Base-by-base conservation (phyloP, 495 filamentous ascomycete species). In the Amniculicola lignicola region DNA sequence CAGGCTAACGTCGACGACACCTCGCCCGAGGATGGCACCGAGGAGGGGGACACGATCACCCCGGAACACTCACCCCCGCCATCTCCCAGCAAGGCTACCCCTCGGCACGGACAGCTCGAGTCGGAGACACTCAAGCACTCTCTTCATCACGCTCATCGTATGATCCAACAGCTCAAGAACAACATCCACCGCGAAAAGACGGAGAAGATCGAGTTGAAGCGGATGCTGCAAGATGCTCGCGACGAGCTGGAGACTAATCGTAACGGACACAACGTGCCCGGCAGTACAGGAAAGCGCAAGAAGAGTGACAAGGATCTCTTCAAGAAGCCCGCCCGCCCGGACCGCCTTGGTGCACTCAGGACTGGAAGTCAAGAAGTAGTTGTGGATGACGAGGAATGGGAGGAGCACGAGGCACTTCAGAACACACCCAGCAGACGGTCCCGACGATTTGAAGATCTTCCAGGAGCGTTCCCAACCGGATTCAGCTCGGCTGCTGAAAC, bases 171-270 rank as follows among this genome's bases (percentile, higher is more conserved):
- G 54, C 78, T 97, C 28, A 90, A 95, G 73, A 87, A 83, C 69
- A 95, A 90, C 60, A 87, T 97, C 45, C 90, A 96, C 68, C 86
- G 93, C 22, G 93, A 98, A 72, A 98, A 95, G 79, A 94, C 92
- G 0, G 93, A 98, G 69, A 98, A 96, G 75, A 79, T 95, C 19
- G 93, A 98, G 68, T 78, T 96, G 40, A 92, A 88, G 70, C 87
- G 94, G 49, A 89, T 98, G 82, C 79, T 98, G 25, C 94, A 96
- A 74, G 93, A 98, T 59, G 86, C 90, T 29, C 83, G 93, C 23
- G 93, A 98, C 69, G 94, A 98, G 63, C 71, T 98, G 21, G 93
- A 97, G 71, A 78, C 81, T 57, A 72, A 84, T 25, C 82, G 90
- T 49, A 77, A 90, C 19, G 69, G 69, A 33, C 63, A 66, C 22